A percentile compares a stretch with the other conserved stretches of the same genome.
These are phyloP conservation scores for Alternaria incomplexa DNA, from an alignment of 2,329 filamentous ascomycete species.

Conservation along the genomic window DNA sequence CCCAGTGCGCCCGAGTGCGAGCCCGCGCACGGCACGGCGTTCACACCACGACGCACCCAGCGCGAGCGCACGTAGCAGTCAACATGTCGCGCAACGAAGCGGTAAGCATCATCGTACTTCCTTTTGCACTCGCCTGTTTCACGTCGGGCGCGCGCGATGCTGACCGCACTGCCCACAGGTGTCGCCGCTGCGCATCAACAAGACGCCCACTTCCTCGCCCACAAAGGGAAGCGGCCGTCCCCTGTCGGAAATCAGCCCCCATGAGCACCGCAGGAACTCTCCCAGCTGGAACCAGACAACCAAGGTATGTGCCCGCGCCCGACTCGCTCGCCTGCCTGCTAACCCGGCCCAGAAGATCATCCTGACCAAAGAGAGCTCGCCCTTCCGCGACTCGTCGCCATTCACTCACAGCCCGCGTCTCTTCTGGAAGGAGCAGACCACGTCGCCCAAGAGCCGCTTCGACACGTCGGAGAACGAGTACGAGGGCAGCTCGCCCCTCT, in stretches of 20 bases:
- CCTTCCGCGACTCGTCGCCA: conserved; percentile 80
- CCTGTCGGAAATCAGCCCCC: conserved; percentile 86
- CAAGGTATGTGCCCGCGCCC: conserved; percentile 61
- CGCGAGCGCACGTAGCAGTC: conserved; percentile 17
- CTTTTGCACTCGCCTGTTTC: not conserved
- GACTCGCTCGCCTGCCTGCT: conserved; percentile 20
- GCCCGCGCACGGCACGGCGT: not conserved
- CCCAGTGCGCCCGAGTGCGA: conserved; percentile 19
- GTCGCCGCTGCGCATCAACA: conserved; percentile 80
- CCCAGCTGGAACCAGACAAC: conserved; percentile 81
- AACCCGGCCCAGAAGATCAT: conserved; percentile 65
- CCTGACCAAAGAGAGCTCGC: conserved; percentile 76
- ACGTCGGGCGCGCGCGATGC: not conserved
- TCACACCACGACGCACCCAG: conserved; percentile 18
- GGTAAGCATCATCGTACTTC: conserved; percentile 35
- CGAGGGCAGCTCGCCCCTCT: conserved; percentile 66
- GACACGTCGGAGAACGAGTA: conserved; percentile 68
- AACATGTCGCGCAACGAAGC: conserved; percentile 51
- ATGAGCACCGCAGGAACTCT: conserved; percentile 87
- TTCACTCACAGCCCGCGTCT: conserved; percentile 76
- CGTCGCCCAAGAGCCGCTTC: conserved; percentile 66
- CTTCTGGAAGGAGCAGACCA: conserved; percentile 83
- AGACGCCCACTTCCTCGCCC: conserved; percentile 67
- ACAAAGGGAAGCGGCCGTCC: conserved; percentile 67
- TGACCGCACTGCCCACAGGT: conserved; percentile 58